Base-by-base conservation (phyloP, 768 basidiomycete species). In the Kwoniella europaea region DNA sequence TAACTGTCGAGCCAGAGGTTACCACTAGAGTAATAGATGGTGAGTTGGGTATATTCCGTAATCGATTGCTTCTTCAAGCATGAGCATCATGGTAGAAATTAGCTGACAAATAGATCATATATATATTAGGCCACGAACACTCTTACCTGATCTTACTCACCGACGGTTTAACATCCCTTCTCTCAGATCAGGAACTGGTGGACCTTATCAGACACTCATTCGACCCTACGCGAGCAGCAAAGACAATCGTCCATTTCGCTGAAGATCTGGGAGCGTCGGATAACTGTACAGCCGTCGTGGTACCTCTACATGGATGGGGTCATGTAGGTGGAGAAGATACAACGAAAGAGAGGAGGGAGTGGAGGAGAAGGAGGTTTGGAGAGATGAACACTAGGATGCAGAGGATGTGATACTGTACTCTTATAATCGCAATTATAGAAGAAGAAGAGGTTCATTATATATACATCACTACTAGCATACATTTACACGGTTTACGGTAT, bases 221-320 rank as follows among this genome's bases (percentile, higher is more conserved):
- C 10, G 88, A 90, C 75, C 96, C 96, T 0, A 89, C 88, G 77
- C 84, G 84, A 41, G 95, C 93, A n/a, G 95, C 96, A 3, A 87
- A 91, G 41, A 87, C 87, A 15, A 94, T 98, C 54, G 85, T 98
- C 6, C 84, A 89, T 22, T 98, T 93, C 79, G 91, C 93, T 1
- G 91, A 98, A 84, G 92, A 94, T 71, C 84, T 94, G 57, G 90
- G 90, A 43, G 91, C 91, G 42, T 91, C 92, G 72, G 97, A 99
- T 81, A 99, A 99, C 81, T 89, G 91, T 52, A 97, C 94, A 1
- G 92, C 88, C 10, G 88, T 99, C 53, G 92, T 98, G 15, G 88
- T 98, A 10, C 97, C 97, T 6, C 87, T 98, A 9, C 88, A 91
- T 9, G 95, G 96, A 18, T 99, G 97, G 96, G 92, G 91, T 3